These are phyloP conservation scores for Colletotrichum cereale DNA, from an alignment of 2,329 filamentous ascomycete species.

Conservation along the genomic window DNA sequence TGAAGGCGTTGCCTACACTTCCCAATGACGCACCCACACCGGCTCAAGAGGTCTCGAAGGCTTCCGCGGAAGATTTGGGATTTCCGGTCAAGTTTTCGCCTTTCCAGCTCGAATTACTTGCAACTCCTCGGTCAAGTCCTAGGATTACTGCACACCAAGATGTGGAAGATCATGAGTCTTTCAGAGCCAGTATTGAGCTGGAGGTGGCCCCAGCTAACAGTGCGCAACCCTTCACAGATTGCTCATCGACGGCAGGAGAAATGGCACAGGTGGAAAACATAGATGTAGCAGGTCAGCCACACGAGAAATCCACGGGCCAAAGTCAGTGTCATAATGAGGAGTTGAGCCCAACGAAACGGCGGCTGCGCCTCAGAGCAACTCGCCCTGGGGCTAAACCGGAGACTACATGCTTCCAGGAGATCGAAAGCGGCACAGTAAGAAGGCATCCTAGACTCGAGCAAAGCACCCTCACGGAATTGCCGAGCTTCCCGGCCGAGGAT, in stretches of 20 bases:
- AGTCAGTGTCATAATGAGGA: neutral
- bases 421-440: conserved; percentile 19
- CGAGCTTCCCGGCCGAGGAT: neutral
- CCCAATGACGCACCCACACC: conserved; percentile 48
- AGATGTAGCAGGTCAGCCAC: neutral
- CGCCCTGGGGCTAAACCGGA: neutral
- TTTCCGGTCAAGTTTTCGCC: conserved; percentile 36
- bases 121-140: conserved; percentile 28
- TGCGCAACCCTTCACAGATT: neutral
- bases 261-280: neutral
- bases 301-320: neutral
- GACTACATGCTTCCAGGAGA: neutral
- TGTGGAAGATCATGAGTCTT: conserved; percentile 30
- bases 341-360: conserved; percentile 44
- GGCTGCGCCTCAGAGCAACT: conserved; percentile 46
- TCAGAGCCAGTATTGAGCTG: conserved; percentile 28
- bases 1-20: conserved; percentile 64
- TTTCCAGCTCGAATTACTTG: conserved; percentile 37
- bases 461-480: neutral
- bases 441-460: neutral
- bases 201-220: neutral
- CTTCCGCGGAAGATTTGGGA: conserved; percentile 15
- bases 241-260: neutral
- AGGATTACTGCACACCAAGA: conserved; percentile 19
- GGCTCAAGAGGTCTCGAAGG: neutral